Base-by-base conservation (phyloP, 148 eudicot genomes). In the Oxyria digyna region DNA sequence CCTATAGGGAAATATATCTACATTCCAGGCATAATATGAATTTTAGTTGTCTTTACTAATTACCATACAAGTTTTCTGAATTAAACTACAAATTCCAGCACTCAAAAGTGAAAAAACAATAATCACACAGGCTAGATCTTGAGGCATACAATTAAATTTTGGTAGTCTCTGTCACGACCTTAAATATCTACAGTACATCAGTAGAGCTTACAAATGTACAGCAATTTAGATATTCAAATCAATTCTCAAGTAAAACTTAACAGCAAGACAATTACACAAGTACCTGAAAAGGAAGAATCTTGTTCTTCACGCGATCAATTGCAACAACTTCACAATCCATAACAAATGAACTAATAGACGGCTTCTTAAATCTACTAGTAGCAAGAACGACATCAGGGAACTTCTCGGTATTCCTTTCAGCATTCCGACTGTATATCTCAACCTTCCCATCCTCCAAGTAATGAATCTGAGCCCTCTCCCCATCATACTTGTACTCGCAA, bases 381-480 rank as follows among this genome's bases (percentile, higher is more conserved):
- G 85, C 81, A 71, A 69, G 80, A 71, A 84, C 86, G 65, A 94
- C 96, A 84, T 94, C 98, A 68, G 97, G 96, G 69, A 84, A 94
- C 81, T 94, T 90, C 70, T 87, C 98, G 59, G 98, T 88, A 71
- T 88, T 94, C 63, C 86, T 76, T 73, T 90, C 97, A 54, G 97
- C 98, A 88, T 90, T 94, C 57, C 98, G 80, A 80, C 98, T 94
- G 75, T 90, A 94, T 72, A 94, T 85, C 78, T 94, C 92, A 33
- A 94, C 90, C 45, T 88, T 74, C 33, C 97, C 98, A 81, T 87
- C 81, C 79, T 93, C 98, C 91, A 85, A 71, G 74, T 74, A 93
- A 85, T 93, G 98, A 78, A 93, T 90, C 96, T 93, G 98, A 74
- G 98, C 98, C 46, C 98, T 91, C 76, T 90, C 98, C 27, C 98